phyloP scores from a whole-genome alignment of 1,284 basidiomycete genomes.

The Boletus sp. region DNA sequence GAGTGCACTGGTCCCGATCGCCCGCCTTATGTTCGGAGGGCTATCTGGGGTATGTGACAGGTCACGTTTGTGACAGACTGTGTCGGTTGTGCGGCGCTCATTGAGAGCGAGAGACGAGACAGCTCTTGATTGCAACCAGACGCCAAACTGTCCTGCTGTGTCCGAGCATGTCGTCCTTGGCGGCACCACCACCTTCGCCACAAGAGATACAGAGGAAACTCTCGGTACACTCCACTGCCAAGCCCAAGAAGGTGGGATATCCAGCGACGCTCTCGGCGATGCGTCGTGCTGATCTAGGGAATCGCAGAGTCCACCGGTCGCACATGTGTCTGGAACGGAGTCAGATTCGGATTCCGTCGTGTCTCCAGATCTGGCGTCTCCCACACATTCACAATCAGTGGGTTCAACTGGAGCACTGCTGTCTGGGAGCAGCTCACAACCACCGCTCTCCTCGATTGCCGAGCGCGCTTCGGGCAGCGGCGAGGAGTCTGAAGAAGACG shows the following conservation, averaged over 20 bases:
- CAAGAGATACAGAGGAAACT: slow-evolving; percentile 87
- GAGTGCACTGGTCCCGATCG: no score
- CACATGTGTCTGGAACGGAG: slow-evolving; percentile 70
- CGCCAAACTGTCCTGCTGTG: neutral
- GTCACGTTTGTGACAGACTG: slow-evolving; percentile 27
- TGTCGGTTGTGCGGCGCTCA: slow-evolving; percentile 13
- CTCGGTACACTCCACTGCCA: slow-evolving; percentile 64
- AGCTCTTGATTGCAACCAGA: slow-evolving; percentile 14
- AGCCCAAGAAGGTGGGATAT: slow-evolving; percentile 41
- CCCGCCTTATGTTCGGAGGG: no score
- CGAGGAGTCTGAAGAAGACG: slow-evolving; percentile 72
- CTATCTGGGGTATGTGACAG: slow-evolving; percentile 17
- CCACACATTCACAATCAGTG: slow-evolving; percentile 33
- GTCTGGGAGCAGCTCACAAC: slow-evolving; percentile 40
- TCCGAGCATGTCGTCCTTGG: slow-evolving; percentile 42
- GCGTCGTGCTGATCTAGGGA: slow-evolving; percentile 13
- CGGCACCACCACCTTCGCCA: slow-evolving; percentile 71
- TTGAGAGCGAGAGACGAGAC: no score
- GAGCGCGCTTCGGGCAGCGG: slow-evolving; percentile 63
- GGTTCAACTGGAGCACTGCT: slow-evolving; percentile 31
- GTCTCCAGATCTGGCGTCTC: slow-evolving; percentile 47
- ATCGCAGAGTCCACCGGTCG: slow-evolving; percentile 32
- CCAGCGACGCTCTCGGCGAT: neutral
- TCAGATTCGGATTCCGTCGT: slow-evolving; percentile 81
- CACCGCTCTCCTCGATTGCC: slow-evolving; percentile 69